Evolutionary conservation across 164 flowering plant species (phyloP).

Genomic region (Annona squamosa): DNA sequence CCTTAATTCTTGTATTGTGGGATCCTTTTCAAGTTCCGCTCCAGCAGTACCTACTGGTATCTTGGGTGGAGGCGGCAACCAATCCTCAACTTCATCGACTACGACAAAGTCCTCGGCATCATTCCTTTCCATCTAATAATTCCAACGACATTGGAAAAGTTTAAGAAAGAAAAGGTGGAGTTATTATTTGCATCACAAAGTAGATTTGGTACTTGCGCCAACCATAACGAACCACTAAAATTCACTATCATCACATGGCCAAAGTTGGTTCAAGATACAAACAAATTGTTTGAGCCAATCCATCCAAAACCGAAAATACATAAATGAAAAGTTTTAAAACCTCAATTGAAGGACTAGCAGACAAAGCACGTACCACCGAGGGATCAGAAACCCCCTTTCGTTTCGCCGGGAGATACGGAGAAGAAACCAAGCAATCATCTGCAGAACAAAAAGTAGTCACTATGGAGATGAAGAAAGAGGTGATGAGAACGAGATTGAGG

Average conservation of each 20-base stretch:
- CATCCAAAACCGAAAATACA: not conserved
- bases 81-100: slow-evolving; percentile 45
- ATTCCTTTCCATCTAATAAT: slow-evolving; percentile 23
- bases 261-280: too few relatives aligned
- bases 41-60: slow-evolving; percentile 4
- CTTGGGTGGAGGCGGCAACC: slow-evolving; percentile 79
- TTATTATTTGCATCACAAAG: too few relatives aligned
- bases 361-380: not conserved
- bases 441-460: not conserved
- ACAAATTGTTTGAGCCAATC: too few relatives aligned
- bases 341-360: not conserved
- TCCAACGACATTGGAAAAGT: not conserved
- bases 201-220: too few relatives aligned
- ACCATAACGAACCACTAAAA: too few relatives aligned
- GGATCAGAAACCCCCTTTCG: slow-evolving; percentile 7
- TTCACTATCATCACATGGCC: too few relatives aligned
- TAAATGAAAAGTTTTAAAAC: not conserved
- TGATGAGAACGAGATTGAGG: not conserved
- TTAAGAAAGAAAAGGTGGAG: not conserved
- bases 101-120: slow-evolving; percentile 15
- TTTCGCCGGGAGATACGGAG: not conserved
- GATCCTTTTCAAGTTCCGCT: slow-evolving; percentile 31
- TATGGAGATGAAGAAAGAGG: not conserved
- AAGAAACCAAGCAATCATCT: slow-evolving; percentile 10
- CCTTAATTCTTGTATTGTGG: slow-evolving; percentile 67